Base-by-base conservation (phyloP, 805 yeast genomes). In the Tetrapisispora namnaoensis region DNA sequence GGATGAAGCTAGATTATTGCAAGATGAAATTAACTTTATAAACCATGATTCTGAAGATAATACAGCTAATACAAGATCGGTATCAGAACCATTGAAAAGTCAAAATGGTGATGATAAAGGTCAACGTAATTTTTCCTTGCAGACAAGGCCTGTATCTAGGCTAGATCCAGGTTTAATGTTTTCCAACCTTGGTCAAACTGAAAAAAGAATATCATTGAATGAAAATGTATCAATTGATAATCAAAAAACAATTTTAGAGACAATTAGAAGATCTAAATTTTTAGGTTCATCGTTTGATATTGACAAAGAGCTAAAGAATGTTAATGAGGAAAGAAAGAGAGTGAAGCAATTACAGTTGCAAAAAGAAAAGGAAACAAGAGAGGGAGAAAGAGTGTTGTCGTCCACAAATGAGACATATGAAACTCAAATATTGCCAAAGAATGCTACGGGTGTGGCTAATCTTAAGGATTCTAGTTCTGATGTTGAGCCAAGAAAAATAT, bases 401-500 rank as follows among this genome's bases (percentile, higher is more conserved):
- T 46, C 46, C 11, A 53, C 54, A 0, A 54, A 55, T 21, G 52
- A 48, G 3, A 38, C 37, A n/a, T 58, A 50, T 39, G 57, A 53
- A 42, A 51, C 59, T n/a, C 52, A 53, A 37, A 51, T 53, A 1
- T 47, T 62, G 21, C 68, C 68, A 3, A 58, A 60, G 34, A 55
- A 59, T 39, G 61, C 65, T 2, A 51, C 58, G 2, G 64, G 60
- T 18, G 50, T 57, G 13, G 61, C 55, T 8, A 52, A 59, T 20
- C 52, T 60, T 34, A 54, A 51, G 17, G 59, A 53, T 21, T 28
- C 41, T 30, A 40, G 37, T 21, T 44, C 41, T 10, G 58, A 53
- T 13, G 44, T 43, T 13, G 75, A 71, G 21, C 80, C 80, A 40
- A 74, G 73, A 50, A 74, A 70, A 13, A 70, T 83, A 41, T 77